Base-by-base conservation (phyloP, 768 basidiomycete species). In the Lyophyllum decastes region DNA sequence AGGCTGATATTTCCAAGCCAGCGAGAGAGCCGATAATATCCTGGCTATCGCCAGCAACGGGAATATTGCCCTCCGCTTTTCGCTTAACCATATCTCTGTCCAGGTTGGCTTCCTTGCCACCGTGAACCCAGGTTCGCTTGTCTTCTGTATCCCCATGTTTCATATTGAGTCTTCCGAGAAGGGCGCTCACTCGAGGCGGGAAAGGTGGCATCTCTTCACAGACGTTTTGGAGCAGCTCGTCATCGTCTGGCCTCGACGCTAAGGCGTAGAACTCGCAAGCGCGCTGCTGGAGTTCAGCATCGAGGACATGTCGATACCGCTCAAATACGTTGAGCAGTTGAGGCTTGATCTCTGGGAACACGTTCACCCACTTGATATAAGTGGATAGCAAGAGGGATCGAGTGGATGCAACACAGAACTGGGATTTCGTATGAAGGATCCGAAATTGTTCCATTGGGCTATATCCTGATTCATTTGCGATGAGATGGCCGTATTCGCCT, bases 151-250 rank as follows among this genome's bases (percentile, higher is more conserved):
- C 92, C 5, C 88, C 89, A 34, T 92, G 89, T 69, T 95, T 96
- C 68, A 86, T 88, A 70, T 96, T 91, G 40, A 99, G 76, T 49
- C 94, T 83, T 47, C 85, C 91, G 49, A 97, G 79, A 8, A 99
- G 79, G 2, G 95, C 90, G 57, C 94, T 96, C 63, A 94, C 92
- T 47, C 97, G 86, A 52, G 96, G 91, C 3, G 96, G 95, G 81
- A 97, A 99, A 4, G 96, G 95, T 1, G 97, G 97, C 89, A 99
- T 98, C 74, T 98, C 97, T 71, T 98, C 97, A 70, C 95, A 98
- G 14, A 98, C 86, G 61, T 93, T 92, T 68, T 95, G 92, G 43
- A 99, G 77, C 44, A 98, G 80, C 61, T 95, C 95, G 65, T 98
- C 95, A 34, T 95, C 94, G 49, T 95, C 94, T 19, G 88, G 78